A percentile compares a stretch with the other conserved stretches of the same genome.
Conservation (phyloP, 2,329 filamentous ascomycete species). For the Epichloe uncinata region DNA sequence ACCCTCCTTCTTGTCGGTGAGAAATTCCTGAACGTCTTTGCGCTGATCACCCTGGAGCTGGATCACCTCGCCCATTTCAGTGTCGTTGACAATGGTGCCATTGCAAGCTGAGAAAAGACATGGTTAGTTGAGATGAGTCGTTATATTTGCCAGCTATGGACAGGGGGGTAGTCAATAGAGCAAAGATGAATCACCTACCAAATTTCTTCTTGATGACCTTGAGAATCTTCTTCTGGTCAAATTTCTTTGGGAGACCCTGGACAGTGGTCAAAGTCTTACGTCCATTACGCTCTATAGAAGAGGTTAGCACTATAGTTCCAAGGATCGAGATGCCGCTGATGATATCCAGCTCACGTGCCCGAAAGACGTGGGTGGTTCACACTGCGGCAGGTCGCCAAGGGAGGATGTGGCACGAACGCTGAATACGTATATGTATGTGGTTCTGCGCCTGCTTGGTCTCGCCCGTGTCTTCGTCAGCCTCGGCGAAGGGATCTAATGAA, state of each 20-base stretch:
- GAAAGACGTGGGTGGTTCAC: not conserved
- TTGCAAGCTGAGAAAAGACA: slow-evolving; percentile 62
- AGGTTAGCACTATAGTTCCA: slow-evolving; percentile 25
- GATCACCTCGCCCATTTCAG: slow-evolving; percentile 98
- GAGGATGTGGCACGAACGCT: slow-evolving; percentile 54
- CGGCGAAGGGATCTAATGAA: slow-evolving; percentile 92
- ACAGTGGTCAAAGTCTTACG: slow-evolving; percentile 99
- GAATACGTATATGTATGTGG: slow-evolving; percentile 99
- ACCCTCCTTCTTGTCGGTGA: slow-evolving; percentile 89
- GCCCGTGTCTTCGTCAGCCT: slow-evolving; percentile 99
- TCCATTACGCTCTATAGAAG: slow-evolving; percentile 86
- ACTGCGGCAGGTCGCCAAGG: not conserved
- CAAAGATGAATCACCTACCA: slow-evolving; percentile 38
- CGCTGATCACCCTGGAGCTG: slow-evolving; percentile 99
- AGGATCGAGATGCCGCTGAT: not conserved
- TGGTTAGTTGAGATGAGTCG: slow-evolving; percentile 4
- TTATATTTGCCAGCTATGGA: not conserved
- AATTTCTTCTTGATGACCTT: slow-evolving; percentile 99
- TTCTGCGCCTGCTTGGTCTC: slow-evolving; percentile 91
- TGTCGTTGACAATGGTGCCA: slow-evolving; percentile 96
- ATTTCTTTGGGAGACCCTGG: slow-evolving; percentile 96
- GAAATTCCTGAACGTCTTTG: slow-evolving; percentile 96
- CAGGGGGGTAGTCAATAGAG: not conserved
- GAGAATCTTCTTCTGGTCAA: slow-evolving; percentile 98
- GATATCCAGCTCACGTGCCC: slow-evolving; percentile 2